Evolutionary conservation across 1,284 basidiomycete species (phyloP).

Genomic region (Sporisorium exsertum): DNA sequence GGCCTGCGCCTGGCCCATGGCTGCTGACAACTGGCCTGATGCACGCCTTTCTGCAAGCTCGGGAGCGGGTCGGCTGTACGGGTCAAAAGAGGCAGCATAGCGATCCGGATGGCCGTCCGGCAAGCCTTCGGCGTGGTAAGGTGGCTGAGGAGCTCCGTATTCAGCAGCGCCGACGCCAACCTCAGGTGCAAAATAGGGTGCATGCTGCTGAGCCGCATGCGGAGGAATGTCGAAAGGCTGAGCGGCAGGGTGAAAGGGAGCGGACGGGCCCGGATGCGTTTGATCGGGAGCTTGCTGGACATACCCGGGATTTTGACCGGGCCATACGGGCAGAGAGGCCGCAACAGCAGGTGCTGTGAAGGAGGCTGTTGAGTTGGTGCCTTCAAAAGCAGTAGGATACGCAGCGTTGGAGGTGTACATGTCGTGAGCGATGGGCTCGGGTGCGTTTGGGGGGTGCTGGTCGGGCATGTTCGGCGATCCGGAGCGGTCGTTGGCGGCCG

Average conservation of each 20-base stretch:
- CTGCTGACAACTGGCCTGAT: slow-evolving; percentile 19
- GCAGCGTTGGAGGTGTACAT: slow-evolving; percentile 12
- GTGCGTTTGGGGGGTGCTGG: not conserved
- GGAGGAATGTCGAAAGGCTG: slow-evolving; percentile 23
- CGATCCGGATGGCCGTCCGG: slow-evolving; percentile 23
- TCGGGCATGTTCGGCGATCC: slow-evolving; percentile 14
- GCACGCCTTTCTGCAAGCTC: slow-evolving; percentile 15
- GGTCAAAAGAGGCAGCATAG: slow-evolving; percentile 24
- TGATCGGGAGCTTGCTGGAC: slow-evolving; percentile 17
- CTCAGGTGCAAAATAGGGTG: slow-evolving; percentile 23
- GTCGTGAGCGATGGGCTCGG: slow-evolving; percentile 4
- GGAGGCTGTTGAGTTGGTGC: slow-evolving; percentile 2
- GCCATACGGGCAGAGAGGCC: slow-evolving; percentile 14
- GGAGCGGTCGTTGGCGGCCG: slow-evolving; percentile 15
- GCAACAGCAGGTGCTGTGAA: slow-evolving; percentile 16
- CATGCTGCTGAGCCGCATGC: slow-evolving; percentile 23
- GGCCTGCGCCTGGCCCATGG: slow-evolving; percentile 5
- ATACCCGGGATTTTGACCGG: slow-evolving; percentile 19
- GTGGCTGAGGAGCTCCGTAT: slow-evolving; percentile 12
- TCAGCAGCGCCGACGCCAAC: not conserved
- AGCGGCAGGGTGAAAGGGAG: slow-evolving; percentile 3
- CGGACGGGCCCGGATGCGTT: not conserved
- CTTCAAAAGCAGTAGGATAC: slow-evolving; percentile 18
- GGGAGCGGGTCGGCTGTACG: slow-evolving; percentile 12
- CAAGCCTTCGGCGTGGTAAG: slow-evolving; percentile 14